Conservation (phyloP, 345 rosid genomes). For the Salix koriyanagi region DNA sequence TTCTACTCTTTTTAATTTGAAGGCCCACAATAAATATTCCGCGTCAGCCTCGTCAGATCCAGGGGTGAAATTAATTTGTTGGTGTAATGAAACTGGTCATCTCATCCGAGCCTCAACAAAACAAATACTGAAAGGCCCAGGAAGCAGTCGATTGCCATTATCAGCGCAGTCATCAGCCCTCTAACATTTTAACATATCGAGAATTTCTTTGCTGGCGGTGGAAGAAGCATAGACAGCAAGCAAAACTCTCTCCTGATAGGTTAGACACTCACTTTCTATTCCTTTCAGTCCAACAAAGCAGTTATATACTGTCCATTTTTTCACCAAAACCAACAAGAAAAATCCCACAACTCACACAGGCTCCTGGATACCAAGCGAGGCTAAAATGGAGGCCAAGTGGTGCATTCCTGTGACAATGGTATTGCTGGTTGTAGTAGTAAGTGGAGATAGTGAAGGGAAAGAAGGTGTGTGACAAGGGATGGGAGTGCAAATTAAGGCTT, state of each 20-base stretch:
- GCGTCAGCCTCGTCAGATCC: neutral
- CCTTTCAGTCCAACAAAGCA: slow-evolving; percentile 31
- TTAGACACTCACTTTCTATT: slow-evolving; percentile 36
- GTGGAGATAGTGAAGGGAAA: slow-evolving; percentile 24
- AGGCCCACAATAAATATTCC: neutral
- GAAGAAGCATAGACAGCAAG: slow-evolving; percentile 45
- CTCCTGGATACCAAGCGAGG: neutral
- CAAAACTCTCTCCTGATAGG: slow-evolving; percentile 47
- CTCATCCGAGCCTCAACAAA: neutral
- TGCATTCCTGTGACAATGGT: neutral
- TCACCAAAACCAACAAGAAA: neutral
- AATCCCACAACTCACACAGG: neutral
- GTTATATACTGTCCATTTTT: slow-evolving; percentile 9
- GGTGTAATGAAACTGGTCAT: neutral
- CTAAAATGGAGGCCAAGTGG: slow-evolving; percentile 39
- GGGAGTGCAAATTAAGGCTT: slow-evolving; percentile 18
- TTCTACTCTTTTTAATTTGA: neutral
- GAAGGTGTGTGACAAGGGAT: slow-evolving; percentile 24
- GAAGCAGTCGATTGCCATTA: neutral
- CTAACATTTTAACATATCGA: neutral
- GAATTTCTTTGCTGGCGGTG: slow-evolving; percentile 44
- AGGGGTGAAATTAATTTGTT: neutral
- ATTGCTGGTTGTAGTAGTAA: too few relatives aligned
- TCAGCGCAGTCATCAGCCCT: neutral
- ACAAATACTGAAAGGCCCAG: neutral